These are phyloP conservation scores for Lachancea lanzarotensis DNA, from an alignment of 805 yeast genomes.

Conservation along the genomic window DNA sequence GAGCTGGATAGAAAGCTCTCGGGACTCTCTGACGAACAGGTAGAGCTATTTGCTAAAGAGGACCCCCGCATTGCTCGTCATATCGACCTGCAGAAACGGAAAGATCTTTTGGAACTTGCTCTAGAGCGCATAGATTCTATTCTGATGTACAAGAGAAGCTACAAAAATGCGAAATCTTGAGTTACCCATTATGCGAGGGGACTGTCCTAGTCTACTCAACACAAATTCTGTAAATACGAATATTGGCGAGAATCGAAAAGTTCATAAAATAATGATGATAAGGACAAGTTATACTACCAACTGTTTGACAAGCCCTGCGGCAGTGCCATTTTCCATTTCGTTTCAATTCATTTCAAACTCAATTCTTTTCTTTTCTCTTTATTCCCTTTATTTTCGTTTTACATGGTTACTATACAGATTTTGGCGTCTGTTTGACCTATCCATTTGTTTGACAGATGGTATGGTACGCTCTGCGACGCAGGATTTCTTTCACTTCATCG, in stretches of 20 bases:
- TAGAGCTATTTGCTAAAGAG: constrained; percentile 87
- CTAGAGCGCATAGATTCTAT: constrained; percentile 68
- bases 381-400: background rate
- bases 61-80: constrained; percentile 88
- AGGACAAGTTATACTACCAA: too few relatives aligned
- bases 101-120: constrained; percentile 81
- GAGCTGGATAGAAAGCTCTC: constrained; percentile 74
- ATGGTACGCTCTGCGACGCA: too few relatives aligned
- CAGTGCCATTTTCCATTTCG: too few relatives aligned
- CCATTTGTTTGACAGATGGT: too few relatives aligned
- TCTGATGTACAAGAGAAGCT: constrained; percentile 34
- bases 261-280: too few relatives aligned
- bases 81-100: constrained; percentile 88
- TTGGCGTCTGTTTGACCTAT: background rate
- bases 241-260: background rate
- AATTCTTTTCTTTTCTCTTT: background rate
- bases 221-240: constrained; percentile 3
- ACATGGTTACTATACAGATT: constrained; percentile 4
- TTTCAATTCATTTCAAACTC: background rate
- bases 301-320: too few relatives aligned
- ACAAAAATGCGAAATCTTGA: constrained; percentile 16
- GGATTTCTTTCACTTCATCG: background rate
- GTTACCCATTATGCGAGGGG: background rate
- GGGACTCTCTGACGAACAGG: constrained; percentile 62
- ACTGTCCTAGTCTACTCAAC: background rate